Percentiles rank a stretch among this genome's conserved stretches.
Evolutionary conservation across 306 rosid species (phyloP).

Genomic region (Prunus campanulata): DNA sequence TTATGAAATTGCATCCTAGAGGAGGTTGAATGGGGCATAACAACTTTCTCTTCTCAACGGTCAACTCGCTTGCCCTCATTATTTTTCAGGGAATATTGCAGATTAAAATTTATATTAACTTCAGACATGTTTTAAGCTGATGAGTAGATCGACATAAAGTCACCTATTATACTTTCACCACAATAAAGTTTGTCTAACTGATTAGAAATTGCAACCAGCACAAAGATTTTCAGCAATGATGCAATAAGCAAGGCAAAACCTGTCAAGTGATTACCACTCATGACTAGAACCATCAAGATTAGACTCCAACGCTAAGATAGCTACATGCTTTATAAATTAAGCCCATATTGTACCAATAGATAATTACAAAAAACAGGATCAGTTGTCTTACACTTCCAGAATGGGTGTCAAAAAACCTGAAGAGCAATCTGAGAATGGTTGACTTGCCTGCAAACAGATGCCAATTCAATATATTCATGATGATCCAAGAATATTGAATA

Average conservation of each 20-base stretch:
- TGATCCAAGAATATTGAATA: constrained; percentile 8
- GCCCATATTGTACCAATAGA: constrained; percentile 23
- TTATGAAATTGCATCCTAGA: background rate
- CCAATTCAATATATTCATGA: constrained; percentile 33
- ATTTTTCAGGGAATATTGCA: background rate
- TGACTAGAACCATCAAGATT: background rate
- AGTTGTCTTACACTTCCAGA: constrained; percentile 83
- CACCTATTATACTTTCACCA: background rate
- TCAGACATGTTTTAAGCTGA: background rate
- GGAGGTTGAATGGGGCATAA: background rate
- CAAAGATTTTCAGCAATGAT: background rate
- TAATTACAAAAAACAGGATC: constrained; percentile 23
- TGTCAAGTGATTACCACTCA: background rate
- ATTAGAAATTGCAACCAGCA: background rate
- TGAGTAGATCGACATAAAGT: background rate
- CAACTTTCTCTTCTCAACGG: background rate
- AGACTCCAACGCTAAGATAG: background rate
- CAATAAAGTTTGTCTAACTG: background rate
- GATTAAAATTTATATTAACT: background rate
- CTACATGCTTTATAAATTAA: background rate
- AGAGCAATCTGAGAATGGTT: constrained; percentile 89
- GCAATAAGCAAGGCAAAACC: background rate
- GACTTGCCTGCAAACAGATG: constrained; percentile 80
- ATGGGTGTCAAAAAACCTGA: constrained; percentile 87
- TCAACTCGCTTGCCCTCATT: background rate